phyloP scores from a whole-genome alignment of 176 grass and related monocot species.

The Oryza meridionalis region DNA sequence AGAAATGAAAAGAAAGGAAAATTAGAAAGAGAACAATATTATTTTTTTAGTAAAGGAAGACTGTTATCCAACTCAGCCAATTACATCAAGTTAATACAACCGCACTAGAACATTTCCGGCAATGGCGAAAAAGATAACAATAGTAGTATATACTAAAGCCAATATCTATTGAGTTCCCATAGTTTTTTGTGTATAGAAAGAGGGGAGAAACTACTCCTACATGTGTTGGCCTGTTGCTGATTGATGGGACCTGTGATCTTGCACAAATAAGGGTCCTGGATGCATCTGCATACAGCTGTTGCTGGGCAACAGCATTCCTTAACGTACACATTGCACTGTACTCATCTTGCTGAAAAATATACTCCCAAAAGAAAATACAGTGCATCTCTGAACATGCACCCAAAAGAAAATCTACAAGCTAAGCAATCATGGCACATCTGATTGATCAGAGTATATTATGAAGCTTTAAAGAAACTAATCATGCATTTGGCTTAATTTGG shows the following conservation, averaged over 20 bases:
- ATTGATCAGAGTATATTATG: background rate
- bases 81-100: no score
- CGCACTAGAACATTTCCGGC: no score
- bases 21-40: background rate
- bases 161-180: background rate
- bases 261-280: constrained; percentile 23
- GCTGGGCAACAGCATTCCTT: constrained; percentile 25
- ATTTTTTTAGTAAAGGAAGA: no score
- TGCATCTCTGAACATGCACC: background rate
- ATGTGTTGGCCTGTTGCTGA: background rate
- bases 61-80: no score
- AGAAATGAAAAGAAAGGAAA: background rate
- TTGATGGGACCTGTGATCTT: constrained; percentile 51
- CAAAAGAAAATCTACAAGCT: background rate
- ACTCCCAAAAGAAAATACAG: background rate
- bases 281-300: constrained; percentile 6
- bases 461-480: background rate
- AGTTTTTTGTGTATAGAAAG: constrained; percentile 25
- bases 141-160: background rate
- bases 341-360: background rate
- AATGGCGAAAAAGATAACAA: no score
- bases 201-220: background rate
- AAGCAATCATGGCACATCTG: background rate
- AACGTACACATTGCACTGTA: constrained; percentile 3
- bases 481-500: constrained; percentile 5